Base-by-base conservation (phyloP, 768 basidiomycete genomes). In the Termitomyces sp. region DNA sequence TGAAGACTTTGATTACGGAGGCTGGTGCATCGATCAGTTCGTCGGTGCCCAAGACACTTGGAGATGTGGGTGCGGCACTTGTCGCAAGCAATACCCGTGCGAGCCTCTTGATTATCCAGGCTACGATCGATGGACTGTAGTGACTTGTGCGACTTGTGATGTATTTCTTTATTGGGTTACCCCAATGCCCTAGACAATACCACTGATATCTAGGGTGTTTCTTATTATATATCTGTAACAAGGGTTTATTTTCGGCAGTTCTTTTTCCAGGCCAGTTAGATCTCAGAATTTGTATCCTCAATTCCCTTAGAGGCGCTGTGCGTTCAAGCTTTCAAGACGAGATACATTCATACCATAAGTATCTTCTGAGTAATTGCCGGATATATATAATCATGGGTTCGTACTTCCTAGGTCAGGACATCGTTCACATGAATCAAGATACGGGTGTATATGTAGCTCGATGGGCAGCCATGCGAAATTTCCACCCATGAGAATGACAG, bases 61-160 rank as follows among this genome's bases (percentile, higher is more conserved):
- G 93, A 1, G 88, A 91, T 68, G 83, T 88, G 1, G 89, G 86
- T 30, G 83, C 87, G 6, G 87, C 84, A 16, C 68, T 93, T 52
- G 83, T 91, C 0, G 80, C 82, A 2, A 75, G 77, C 26, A 83
- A 78, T 58, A 71, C 76, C 4, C 69, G 73, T 43, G 79, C 80
- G 3, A 83, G 79, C 61, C 69, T 88, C 56, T 67, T 88, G 10
- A 77, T 89, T 10, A 58, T 86, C 57, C 87, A 89, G 43, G 61
- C 63, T 50, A 56, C 47, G 18, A n/a, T 14, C 13, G 18, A 41
- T 33, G 23, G 20, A 9, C 33, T 28, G 13, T 56, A 36, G n/a
- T 12, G 8, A 10, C n/a, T 1, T 13, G 10, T 40, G 18, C n/a
- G 20, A 28, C 2, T 6, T 38, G 23, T 5, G 10, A 10, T 40